Evolutionary conservation across 345 rosid genomes (phyloP), one percentile per base, ranked within the genome.

Genomic region (Leavenworthia alabamica): DNA sequence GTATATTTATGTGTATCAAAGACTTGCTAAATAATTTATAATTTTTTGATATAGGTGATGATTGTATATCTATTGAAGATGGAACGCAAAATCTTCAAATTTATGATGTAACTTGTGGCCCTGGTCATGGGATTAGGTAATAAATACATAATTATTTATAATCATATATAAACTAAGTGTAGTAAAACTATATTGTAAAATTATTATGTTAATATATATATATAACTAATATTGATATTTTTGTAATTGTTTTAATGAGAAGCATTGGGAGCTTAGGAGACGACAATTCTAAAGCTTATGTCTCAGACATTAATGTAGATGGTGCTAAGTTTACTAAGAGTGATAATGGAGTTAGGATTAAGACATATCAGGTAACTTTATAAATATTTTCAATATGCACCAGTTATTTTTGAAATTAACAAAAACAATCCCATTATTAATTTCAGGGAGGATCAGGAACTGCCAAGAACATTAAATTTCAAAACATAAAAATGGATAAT

Each of bases 261-360:
- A 91, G 98, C 60, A 83, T 92, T 74, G 96, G 96, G 77, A 86
- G 96, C 74, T 68, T 92, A 28, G 98, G 98, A 7, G 60, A 62
- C 8, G 71, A 59, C 41, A 64, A 79, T 26, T 74, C 95, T 14
- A 68, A 71, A 61, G 96, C 78, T 36, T 67, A 79, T 56, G 95
- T 92, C 20, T 89, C 96, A 1, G 86, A 77, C 27, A 73, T 92
- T 16, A 67, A 64, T 0, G 83, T 92, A 6, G 59, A 82, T 65
- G 78, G 86, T 56, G 96, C 85, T 33, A 82, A 68, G 75, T 48
- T 92, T 51, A 71, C 78, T 29, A 73, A 78, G 24, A 88, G 95
- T 15, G 50, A 75, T 16, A 92, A 92, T 69, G 98, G 98, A 15
- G 85, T 92, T 14, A 81, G 98, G 73, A 86, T 92, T 72, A 92